Evolutionary conservation across 2,329 filamentous ascomycete genomes (phyloP).

Genomic region (Diaporthe sp.): DNA sequence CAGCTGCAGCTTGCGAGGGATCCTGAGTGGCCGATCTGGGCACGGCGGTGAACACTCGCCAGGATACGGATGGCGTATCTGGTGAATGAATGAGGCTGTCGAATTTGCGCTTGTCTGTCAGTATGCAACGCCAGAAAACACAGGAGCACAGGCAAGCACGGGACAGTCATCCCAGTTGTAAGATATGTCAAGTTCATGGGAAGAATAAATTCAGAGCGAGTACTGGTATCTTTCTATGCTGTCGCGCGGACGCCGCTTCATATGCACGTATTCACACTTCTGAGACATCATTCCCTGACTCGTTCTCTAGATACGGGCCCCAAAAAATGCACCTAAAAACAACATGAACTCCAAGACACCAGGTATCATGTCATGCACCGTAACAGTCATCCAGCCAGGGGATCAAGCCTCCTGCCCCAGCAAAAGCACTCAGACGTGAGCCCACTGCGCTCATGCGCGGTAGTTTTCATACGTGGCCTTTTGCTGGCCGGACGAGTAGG

Average conservation of each 20-base stretch:
- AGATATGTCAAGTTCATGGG: background rate
- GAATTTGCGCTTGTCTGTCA: background rate
- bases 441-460: background rate
- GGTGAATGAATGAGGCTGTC: background rate
- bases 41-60: background rate
- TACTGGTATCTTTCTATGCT: constrained; percentile 18
- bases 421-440: background rate
- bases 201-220: constrained; percentile 1
- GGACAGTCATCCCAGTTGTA: background rate
- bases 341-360: background rate
- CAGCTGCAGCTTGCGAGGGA: constrained; percentile 39
- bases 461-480: background rate
- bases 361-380: background rate
- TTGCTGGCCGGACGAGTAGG: background rate
- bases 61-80: too few species aligned
- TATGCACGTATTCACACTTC: background rate
- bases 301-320: background rate
- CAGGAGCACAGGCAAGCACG: background rate
- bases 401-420: too few species aligned
- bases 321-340: background rate
- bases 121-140: background rate
- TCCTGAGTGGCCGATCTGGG: constrained; percentile 33
- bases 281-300: too few species aligned
- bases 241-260: background rate
- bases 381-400: background rate